Conservation (phyloP, 306 rosid species). For the Arachis stenosperma region DNA sequence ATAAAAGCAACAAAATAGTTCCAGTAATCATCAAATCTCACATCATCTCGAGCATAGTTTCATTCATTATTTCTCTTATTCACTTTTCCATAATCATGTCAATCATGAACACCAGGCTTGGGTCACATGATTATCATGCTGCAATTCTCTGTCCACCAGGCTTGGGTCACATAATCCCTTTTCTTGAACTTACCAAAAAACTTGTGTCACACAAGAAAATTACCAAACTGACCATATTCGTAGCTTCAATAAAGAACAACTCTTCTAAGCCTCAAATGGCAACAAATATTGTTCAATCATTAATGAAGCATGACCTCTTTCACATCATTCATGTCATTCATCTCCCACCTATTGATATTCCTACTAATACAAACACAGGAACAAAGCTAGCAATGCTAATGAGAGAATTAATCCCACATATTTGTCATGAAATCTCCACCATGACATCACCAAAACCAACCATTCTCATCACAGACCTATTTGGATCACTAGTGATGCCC, state of each 20-base stretch:
- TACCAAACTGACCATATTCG: slow-evolving; percentile 12
- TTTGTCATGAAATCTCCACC: slow-evolving; percentile 6
- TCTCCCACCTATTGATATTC: slow-evolving; percentile 19
- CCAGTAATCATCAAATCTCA: no score
- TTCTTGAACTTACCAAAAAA: slow-evolving; percentile 4
- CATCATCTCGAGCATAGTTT: no score
- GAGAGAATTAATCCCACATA: background rate
- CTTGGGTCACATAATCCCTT: slow-evolving; percentile 31
- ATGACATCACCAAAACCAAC: slow-evolving; percentile 7
- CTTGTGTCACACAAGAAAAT: slow-evolving; percentile 10
- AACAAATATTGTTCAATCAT: slow-evolving; percentile 1
- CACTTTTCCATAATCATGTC: slow-evolving; percentile 5
- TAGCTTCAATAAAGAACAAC: background rate
- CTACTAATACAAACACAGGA: background rate
- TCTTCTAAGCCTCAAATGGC: background rate
- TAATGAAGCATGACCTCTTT: background rate
- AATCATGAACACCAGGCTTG: slow-evolving; percentile 13
- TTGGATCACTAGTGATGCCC: background rate
- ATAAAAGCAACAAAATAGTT: no score
- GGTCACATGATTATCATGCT: slow-evolving; percentile 22
- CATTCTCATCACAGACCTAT: slow-evolving; percentile 3
- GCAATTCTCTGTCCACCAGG: slow-evolving; percentile 4
- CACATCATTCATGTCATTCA: background rate
- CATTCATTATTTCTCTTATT: no score
- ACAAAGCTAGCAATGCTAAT: background rate